Evolutionary conservation across 169 alveolate genomes (phyloP).

Genomic region (Plasmodium gallinaceum): DNA sequence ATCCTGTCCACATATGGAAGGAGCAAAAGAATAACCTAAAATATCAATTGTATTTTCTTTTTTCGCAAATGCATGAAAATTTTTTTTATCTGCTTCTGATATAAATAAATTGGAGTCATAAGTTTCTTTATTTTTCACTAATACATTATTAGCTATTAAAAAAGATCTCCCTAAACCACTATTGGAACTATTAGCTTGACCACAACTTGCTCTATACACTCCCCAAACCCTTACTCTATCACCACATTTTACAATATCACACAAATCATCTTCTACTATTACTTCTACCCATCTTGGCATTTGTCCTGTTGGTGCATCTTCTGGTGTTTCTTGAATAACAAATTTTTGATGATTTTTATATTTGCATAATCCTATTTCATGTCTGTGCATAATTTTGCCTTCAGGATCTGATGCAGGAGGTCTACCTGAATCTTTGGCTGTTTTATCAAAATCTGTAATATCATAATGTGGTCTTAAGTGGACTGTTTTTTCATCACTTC

Average conservation of each 20-base stretch:
- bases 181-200: slow-evolving; percentile 83
- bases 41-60: slow-evolving; percentile 91
- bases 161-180: slow-evolving; percentile 94
- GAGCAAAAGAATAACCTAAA: slow-evolving; percentile 96
- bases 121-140: slow-evolving; percentile 79
- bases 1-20: slow-evolving; percentile 97
- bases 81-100: slow-evolving; percentile 84
- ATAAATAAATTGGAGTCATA: slow-evolving; percentile 77
- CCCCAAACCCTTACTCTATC: slow-evolving; percentile 98
- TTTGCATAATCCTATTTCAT: slow-evolving; percentile 95
- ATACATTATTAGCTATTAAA: slow-evolving; percentile 93
- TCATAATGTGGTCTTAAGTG: slow-evolving; percentile 87
- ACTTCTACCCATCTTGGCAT: slow-evolving; percentile 97
- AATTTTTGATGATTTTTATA: slow-evolving; percentile 94
- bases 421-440: slow-evolving; percentile 79
- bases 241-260: slow-evolving; percentile 86
- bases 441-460: slow-evolving; percentile 83
- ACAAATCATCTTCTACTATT: slow-evolving; percentile 95
- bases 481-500: slow-evolving; percentile 87
- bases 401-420: slow-evolving; percentile 86
- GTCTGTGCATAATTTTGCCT: slow-evolving; percentile 84
- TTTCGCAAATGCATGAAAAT: slow-evolving; percentile 80
- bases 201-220: slow-evolving; percentile 93
- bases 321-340: slow-evolving; percentile 97
- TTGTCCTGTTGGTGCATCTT: slow-evolving; percentile 97